phyloP scores from a whole-genome alignment of 2,329 filamentous ascomycete species.

The Hymenoscyphus occultus region DNA sequence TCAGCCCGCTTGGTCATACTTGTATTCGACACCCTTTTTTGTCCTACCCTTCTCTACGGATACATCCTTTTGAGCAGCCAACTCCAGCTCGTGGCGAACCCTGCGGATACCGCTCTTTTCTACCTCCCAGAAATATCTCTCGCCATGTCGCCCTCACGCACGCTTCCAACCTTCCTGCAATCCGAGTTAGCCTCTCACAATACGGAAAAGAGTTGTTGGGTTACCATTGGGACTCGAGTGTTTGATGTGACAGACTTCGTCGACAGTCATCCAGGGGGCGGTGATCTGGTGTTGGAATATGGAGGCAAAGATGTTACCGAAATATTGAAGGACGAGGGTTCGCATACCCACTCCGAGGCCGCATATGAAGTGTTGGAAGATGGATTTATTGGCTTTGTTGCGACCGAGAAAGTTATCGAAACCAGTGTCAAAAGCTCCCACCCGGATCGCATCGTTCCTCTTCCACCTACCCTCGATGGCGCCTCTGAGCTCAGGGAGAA shows the following conservation, averaged over 20 bases:
- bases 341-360: constrained; percentile 82
- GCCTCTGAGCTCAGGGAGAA: constrained; percentile 44
- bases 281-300: constrained; percentile 84
- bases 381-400: constrained; percentile 76
- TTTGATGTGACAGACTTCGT: constrained; percentile 94
- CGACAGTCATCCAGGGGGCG: constrained; percentile 85
- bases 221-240: constrained; percentile 84
- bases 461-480: constrained; percentile 49
- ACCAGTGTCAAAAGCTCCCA: constrained; percentile 38
- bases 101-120: background rate
- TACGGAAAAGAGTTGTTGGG: constrained; percentile 81
- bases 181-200: constrained; percentile 82
- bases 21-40: background rate
- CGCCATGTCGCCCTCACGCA: constrained; percentile 70
- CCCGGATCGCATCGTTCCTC: constrained; percentile 46
- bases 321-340: constrained; percentile 78
- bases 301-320: constrained; percentile 80
- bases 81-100: background rate
- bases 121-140: constrained; percentile 1
- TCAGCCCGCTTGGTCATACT: background rate
- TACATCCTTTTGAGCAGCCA: background rate
- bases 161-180: constrained; percentile 76
- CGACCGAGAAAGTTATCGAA: constrained; percentile 46
- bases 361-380: constrained; percentile 97
- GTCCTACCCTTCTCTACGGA: background rate